Evolutionary conservation across 805 yeast genomes (phyloP).

Genomic region (Lachancea dasiensis): DNA sequence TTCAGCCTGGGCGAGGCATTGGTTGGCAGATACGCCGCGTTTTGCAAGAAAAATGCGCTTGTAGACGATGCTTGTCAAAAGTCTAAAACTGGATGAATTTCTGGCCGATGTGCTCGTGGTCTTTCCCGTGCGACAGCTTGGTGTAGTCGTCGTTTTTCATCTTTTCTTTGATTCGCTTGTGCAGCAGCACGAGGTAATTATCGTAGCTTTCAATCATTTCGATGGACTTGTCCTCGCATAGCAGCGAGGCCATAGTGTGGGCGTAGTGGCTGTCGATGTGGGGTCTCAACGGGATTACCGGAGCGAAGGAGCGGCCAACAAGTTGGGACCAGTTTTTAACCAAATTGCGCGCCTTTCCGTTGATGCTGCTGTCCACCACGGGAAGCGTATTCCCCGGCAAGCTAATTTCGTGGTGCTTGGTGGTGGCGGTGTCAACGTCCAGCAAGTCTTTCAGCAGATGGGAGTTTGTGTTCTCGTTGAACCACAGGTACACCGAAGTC

Average conservation of each 20-base stretch:
- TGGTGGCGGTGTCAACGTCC: slow-evolving; percentile 43
- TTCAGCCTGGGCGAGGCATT: too few relatives aligned
- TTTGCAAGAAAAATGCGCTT: too few relatives aligned
- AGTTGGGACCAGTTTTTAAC: slow-evolving; percentile 41
- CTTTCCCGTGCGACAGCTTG: slow-evolving; percentile 19
- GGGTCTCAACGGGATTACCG: slow-evolving; percentile 29
- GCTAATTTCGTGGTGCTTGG: slow-evolving; percentile 21
- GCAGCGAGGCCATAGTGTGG: slow-evolving; percentile 41
- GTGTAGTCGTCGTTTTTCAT: slow-evolving; percentile 41
- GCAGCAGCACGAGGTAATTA: slow-evolving; percentile 65
- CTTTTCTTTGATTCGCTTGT: slow-evolving; percentile 52
- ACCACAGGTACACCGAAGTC: slow-evolving; percentile 49
- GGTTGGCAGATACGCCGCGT: too few relatives aligned
- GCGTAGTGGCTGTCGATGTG: slow-evolving; percentile 28
- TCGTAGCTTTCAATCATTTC: slow-evolving; percentile 52
- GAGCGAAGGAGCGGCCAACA: slow-evolving; percentile 19
- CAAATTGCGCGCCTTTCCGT: slow-evolving; percentile 59
- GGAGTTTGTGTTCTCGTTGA: slow-evolving; percentile 64
- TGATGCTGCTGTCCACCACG: slow-evolving; percentile 58
- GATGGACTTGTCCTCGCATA: slow-evolving; percentile 67
- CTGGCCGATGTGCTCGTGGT: slow-evolving; percentile 29
- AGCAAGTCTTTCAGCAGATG: slow-evolving; percentile 67
- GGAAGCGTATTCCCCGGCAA: slow-evolving; percentile 52
- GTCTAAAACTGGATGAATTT: slow-evolving; percentile 30
- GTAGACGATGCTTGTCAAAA: too few relatives aligned